A percentile compares a stretch with the other conserved stretches of the same genome.
Evolutionary conservation across 2,329 filamentous ascomycete genomes (phyloP).

Genomic region (Hypomyces perniciosus): DNA sequence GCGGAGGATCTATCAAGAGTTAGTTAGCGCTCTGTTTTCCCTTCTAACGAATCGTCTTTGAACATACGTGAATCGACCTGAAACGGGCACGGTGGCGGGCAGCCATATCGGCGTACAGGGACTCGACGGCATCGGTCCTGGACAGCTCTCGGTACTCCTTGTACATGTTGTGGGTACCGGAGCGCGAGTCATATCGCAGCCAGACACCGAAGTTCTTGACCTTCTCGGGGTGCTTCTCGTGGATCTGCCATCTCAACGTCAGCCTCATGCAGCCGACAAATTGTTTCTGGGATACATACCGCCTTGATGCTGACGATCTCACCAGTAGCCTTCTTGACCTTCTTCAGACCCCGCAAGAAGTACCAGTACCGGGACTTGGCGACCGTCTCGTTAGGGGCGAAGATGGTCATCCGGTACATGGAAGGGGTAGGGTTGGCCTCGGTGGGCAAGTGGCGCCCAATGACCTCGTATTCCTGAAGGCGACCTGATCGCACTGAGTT

Average conservation of each 20-base stretch:
- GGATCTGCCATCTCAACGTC: slow-evolving; percentile 55
- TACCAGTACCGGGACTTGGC: slow-evolving; percentile 99
- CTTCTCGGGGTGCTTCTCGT: slow-evolving; percentile 98
- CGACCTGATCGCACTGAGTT: slow-evolving; percentile 61
- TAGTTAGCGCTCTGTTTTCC: slow-evolving; percentile 10
- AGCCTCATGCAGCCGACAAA: neutral
- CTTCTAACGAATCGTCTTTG: slow-evolving; percentile 1
- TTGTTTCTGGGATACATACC: slow-evolving; percentile 45
- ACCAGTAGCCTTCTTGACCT: slow-evolving; percentile 99
- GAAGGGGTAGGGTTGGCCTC: slow-evolving; percentile 95
- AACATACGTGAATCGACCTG: slow-evolving; percentile 93
- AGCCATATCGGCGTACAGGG: slow-evolving; percentile 99
- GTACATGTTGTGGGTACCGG: slow-evolving; percentile 99
- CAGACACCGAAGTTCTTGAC: slow-evolving; percentile 99
- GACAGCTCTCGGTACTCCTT: slow-evolving; percentile 99
- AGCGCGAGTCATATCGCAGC: slow-evolving; percentile 99
- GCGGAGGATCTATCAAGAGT: slow-evolving; percentile 73
- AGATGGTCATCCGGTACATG: slow-evolving; percentile 99
- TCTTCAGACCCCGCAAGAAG: slow-evolving; percentile 97
- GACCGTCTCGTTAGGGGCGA: slow-evolving; percentile 94
- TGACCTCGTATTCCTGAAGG: slow-evolving; percentile 99
- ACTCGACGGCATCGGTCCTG: slow-evolving; percentile 88
- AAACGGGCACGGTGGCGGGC: slow-evolving; percentile 95
- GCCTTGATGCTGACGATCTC: slow-evolving; percentile 97
- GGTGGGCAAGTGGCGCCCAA: slow-evolving; percentile 97